A percentile compares a stretch with the other conserved stretches of the same genome.
phyloP scores from a whole-genome alignment of 1,139 yeast species.

The Hemisphaericaspora lyxosophila region DNA sequence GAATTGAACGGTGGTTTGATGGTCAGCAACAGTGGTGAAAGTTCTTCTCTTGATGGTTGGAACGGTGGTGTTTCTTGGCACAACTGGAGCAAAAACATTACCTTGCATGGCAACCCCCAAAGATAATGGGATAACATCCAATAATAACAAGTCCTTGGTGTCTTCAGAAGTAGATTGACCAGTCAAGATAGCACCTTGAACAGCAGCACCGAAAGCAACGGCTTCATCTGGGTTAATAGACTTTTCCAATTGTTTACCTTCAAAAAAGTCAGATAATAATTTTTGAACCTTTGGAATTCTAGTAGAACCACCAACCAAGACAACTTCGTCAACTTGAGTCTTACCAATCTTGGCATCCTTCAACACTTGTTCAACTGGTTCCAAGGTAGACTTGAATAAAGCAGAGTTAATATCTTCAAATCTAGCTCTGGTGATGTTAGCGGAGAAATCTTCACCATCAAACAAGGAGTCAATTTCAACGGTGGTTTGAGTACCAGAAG shows the following conservation, averaged over 20 bases:
- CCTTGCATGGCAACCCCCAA: constrained; percentile 99
- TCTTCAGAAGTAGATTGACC: constrained; percentile 97
- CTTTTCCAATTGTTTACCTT: constrained; percentile 95
- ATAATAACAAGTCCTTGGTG: constrained; percentile 94
- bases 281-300: constrained; percentile 99
- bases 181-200: constrained; percentile 98
- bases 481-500: constrained; percentile 94
- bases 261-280: constrained; percentile 95
- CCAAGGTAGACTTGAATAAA: constrained; percentile 92
- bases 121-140: constrained; percentile 98
- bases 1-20: constrained; percentile 99
- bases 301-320: constrained; percentile 99
- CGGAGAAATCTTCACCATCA: constrained; percentile 96
- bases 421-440: constrained; percentile 98
- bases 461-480: constrained; percentile 95
- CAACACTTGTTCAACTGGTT: constrained; percentile 97
- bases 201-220: constrained; percentile 99
- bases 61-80: constrained; percentile 99
- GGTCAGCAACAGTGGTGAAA: constrained; percentile 99
- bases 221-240: constrained; percentile 99
- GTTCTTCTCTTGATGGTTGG: constrained; percentile 99
- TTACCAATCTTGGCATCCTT: constrained; percentile 92
- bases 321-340: constrained; percentile 91
- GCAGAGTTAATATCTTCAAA: constrained; percentile 97
- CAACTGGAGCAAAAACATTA: constrained; percentile 97